Base-by-base conservation (phyloP, 2,329 filamentous ascomycete species). In the Cercospora sojina region DNA sequence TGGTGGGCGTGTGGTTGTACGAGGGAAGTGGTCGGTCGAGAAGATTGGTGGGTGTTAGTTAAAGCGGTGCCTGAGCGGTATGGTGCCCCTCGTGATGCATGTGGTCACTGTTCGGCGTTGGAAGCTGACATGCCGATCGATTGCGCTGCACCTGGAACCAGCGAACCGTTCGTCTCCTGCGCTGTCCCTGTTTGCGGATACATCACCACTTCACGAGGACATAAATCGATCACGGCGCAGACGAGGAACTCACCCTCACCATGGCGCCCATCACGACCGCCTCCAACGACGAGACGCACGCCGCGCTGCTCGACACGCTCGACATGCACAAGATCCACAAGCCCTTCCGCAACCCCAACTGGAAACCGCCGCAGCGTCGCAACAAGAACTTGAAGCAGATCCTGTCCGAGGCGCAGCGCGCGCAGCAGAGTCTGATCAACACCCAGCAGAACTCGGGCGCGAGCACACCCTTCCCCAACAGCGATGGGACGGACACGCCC, bases 321-420 rank as follows among this genome's bases (percentile, higher is more conserved):
- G 95, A 99, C 83, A 92, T 97, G 75, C 90, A 95, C 79, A 87
- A 88, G 67, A 87, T 91, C 76, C 88, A 88, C 74, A 96, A 96
- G 81, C 90, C 88, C 75, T 99, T 97, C 84, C 93, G 94, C 79
- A 97, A 93, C 77, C 84, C 90, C 2, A 83, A 88, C 78, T 99
- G 95, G 95, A 93, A 91, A 76, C 92, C 95, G 16, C 92, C 94
- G 71, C 90, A 93, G 79, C 93, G 95, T 60, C 92, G 95, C 80
- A 99, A 99, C 87, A 99, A 99, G 84, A 98, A 97, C 80, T 90
- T 98, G 80, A 98, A 98, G 80, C 92, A 96, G 74, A 95, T 99
- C 69, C 85, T 99, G 68, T 91, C 92, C 67, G 95, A 99, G 75
- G 91, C 91, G 12, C 88, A 91, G 23, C 90, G 92, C 73, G 92